Conservation (phyloP, 2,329 filamentous ascomycete genomes). For the Xylaria sp. region DNA sequence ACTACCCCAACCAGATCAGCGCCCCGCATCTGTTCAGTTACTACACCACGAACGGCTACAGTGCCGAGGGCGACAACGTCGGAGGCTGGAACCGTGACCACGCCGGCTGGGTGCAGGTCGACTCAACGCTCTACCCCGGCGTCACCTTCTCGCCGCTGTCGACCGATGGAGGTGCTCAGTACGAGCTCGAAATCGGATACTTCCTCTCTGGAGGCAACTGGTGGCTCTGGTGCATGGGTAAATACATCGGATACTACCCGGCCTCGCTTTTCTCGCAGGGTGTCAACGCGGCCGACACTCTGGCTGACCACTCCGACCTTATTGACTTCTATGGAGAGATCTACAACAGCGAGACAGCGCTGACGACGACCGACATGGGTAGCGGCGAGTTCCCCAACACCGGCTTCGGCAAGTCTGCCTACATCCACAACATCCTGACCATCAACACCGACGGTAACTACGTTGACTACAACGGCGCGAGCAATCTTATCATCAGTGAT, state of each 20-base stretch:
- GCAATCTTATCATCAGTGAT: conserved; percentile 33
- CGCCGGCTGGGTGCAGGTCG: conserved; percentile 35
- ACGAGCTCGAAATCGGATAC: conserved; percentile 38
- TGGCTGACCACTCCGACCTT: conserved; percentile 31
- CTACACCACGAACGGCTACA: conserved; percentile 38
- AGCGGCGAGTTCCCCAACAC: conserved; percentile 35
- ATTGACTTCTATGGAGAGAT: conserved; percentile 40
- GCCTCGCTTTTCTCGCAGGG: conserved; percentile 33
- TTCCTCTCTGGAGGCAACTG: conserved; percentile 34
- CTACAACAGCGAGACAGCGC: conserved; percentile 30
- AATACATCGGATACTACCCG: conserved; percentile 38
- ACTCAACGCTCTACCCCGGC: conserved; percentile 30
- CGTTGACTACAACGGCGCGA: conserved; percentile 32
- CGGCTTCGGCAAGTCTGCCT: conserved; percentile 36
- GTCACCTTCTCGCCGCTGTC: conserved; percentile 32
- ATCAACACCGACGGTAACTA: conserved; percentile 10
- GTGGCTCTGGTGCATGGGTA: conserved; percentile 37
- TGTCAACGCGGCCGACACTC: conserved; percentile 31
- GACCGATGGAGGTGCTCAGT: conserved; percentile 29
- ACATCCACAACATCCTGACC: conserved; percentile 36
- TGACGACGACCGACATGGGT: conserved; percentile 39
- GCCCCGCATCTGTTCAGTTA: conserved; percentile 37
- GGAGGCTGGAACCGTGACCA: conserved; percentile 37
- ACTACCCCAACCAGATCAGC: conserved; percentile 29
- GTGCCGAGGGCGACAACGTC: conserved; percentile 29